Evolutionary conservation across 208 protist genomes (phyloP).

Genomic region (Acanthamoeba triangularis): DNA sequence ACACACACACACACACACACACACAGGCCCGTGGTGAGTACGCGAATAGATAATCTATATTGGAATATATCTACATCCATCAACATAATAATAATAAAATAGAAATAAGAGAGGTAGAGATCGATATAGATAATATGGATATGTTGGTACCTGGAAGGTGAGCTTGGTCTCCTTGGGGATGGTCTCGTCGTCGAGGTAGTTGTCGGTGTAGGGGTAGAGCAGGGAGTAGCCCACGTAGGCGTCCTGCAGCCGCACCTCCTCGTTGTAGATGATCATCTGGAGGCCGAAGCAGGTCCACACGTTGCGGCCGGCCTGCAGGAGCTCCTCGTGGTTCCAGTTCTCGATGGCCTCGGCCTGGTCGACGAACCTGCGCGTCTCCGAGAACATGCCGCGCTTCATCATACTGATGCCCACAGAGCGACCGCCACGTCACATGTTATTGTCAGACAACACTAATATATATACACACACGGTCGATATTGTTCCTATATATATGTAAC

Average conservation of each 20-base stretch:
- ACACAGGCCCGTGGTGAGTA: neutral
- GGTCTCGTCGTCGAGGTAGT: slow-evolving; percentile 70
- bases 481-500: too few species aligned
- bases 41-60: neutral
- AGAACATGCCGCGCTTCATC: slow-evolving; percentile 72
- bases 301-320: slow-evolving; percentile 66
- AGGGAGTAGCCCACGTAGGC: slow-evolving; percentile 63
- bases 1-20: too few species aligned
- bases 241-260: slow-evolving; percentile 37
- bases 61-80: too few species aligned
- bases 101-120: neutral
- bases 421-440: too few species aligned
- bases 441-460: too few species aligned
- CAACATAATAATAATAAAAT: too few species aligned
- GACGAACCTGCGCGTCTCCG: slow-evolving; percentile 58
- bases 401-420: neutral
- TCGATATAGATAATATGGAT: neutral
- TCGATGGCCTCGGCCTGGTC: slow-evolving; percentile 52
- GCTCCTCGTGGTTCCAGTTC: slow-evolving; percentile 73
- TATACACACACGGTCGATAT: too few species aligned
- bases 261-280: slow-evolving; percentile 71
- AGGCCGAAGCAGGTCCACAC: slow-evolving; percentile 74
- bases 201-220: slow-evolving; percentile 71
- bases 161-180: slow-evolving; percentile 68
- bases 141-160: slow-evolving; percentile 28